Conservation (phyloP, 768 basidiomycete genomes). For the Termitomyces sp. region DNA sequence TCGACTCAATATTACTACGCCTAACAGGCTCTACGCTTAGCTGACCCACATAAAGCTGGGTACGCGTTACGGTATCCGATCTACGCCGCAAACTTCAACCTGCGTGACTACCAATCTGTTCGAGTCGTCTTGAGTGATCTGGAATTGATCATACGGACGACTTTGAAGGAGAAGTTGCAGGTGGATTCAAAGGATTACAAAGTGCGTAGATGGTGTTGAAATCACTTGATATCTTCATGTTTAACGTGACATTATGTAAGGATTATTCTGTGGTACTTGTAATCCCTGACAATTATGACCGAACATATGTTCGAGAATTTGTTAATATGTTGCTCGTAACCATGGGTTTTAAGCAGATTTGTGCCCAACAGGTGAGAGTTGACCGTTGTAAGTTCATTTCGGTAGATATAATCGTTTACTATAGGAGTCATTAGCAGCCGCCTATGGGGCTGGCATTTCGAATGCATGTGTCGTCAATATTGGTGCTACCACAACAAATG, state of each 20-base stretch:
- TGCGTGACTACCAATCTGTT: constrained; percentile 64
- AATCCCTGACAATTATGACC: constrained; percentile 89
- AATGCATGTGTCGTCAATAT: constrained; percentile 96
- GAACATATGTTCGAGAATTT: constrained; percentile 76
- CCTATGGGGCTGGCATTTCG: constrained; percentile 92
- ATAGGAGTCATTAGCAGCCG: constrained; percentile 89
- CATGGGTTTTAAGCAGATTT: constrained; percentile 92
- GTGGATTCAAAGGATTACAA: constrained; percentile 53
- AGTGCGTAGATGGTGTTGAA: constrained; percentile 31
- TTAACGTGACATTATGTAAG: constrained; percentile 32
- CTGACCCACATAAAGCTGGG: constrained; percentile 60
- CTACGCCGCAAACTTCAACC: constrained; percentile 77
- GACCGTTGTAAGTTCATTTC: background rate
- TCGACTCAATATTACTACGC: constrained; percentile 1
- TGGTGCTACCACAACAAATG: constrained; percentile 76
- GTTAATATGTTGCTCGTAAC: constrained; percentile 64
- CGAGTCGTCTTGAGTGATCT: constrained; percentile 76
- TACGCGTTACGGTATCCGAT: constrained; percentile 84
- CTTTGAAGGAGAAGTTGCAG: constrained; percentile 56
- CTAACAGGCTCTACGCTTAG: constrained; percentile 59
- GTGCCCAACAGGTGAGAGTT: constrained; percentile 74
- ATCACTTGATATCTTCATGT: background rate
- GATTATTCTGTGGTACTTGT: constrained; percentile 84
- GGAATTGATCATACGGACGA: constrained; percentile 58
- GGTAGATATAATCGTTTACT: background rate